A percentile compares a stretch with the other conserved stretches of the same genome.
Evolutionary conservation across 1,139 yeast genomes (phyloP).

Genomic region (Blastobotrys ciferrii): DNA sequence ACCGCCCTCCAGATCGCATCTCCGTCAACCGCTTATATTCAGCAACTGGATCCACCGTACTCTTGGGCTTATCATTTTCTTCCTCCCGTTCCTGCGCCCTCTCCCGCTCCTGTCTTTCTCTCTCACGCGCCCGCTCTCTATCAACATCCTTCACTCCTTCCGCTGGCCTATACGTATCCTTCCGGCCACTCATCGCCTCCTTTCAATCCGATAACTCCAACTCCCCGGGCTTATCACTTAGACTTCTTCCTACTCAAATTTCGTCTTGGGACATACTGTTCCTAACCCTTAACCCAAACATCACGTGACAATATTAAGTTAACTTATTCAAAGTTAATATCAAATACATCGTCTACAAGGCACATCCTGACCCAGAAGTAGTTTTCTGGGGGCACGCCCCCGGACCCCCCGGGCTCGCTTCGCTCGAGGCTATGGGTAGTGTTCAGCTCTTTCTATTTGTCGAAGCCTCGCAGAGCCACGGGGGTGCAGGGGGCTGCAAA

Average conservation of each 20-base stretch:
- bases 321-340: no score
- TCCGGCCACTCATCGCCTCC: neutral
- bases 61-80: conserved; percentile 13
- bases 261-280: neutral
- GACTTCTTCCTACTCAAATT: neutral
- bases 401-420: no score
- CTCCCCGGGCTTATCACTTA: neutral
- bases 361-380: no score
- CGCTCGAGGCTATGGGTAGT: no score
- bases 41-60: conserved; percentile 32
- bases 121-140: conserved; percentile 29
- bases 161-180: neutral
- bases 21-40: conserved; percentile 43
- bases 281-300: neutral
- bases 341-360: no score
- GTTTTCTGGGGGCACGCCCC: no score
- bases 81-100: conserved; percentile 18
- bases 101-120: conserved; percentile 31
- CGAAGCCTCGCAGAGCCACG: no score
- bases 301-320: no score
- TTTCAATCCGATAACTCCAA: neutral
- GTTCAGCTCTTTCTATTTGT: no score
- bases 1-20: conserved; percentile 46
- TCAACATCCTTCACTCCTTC: conserved; percentile 27
- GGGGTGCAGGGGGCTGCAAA: no score